Evolutionary conservation across 202 grass and related monocot genomes (phyloP), one percentile per base, ranked within the genome.

Genomic region (Carex sylvatica): DNA sequence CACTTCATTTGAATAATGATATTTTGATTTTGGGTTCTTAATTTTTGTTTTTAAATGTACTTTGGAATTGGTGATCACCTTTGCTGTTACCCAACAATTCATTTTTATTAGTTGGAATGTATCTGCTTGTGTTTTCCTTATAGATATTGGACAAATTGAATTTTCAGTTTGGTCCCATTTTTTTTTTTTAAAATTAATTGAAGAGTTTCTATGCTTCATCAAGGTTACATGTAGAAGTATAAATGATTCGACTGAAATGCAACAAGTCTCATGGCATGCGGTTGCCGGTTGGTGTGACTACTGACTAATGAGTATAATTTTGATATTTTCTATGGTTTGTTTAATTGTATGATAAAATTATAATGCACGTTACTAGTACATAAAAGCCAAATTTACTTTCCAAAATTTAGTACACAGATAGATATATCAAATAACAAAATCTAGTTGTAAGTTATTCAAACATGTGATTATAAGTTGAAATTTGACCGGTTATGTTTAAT

Each of bases 1-100:
- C 88, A 71, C 67, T 66, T 52, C 55, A 81, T 87, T 87, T 89
- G 79, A 76, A 73, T 74, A 73, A 74, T 84, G 14, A 83, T 83
- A 61, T 61, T 79, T 73, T 73, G 16, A 40, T 51, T 65, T 81
- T 81, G 36, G 7, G 36, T 65, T 52, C 44, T 66, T 5, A 20
- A 74, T 59, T 54, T 73, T n/a, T 23, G 24, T 84, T 33, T 47
- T 79, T 33, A 33, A 12, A 66, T 56, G 28, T 63, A n/a, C 59
- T 15, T 35, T 52, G 75, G 68, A 16, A 59, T 40, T 16, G 36
- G 59, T 59, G 53, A 69, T 83, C 22, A 61, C 72, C 18, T 82
- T 75, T 20, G 61, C 9, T 42, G 40, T 9, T 52, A 49, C 42
- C 16, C n/a, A 71, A 4, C 26, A 65, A 28, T 23, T 18, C 0